Conservation (phyloP, 352 stramenopile genomes). For the Thalassiosira allenii region DNA sequence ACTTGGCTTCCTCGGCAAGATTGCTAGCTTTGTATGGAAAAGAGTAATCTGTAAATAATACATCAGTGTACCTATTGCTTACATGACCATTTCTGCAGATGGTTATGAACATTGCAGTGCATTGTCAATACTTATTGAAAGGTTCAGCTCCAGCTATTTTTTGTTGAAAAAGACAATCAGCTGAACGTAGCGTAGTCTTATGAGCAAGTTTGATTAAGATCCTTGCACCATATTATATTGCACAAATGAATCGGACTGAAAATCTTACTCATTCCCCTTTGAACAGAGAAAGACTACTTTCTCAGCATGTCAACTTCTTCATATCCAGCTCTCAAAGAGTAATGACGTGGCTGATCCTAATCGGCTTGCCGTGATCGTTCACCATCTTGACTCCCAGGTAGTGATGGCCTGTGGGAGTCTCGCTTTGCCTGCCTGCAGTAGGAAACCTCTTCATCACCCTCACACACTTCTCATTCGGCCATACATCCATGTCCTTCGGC, state of each 20-base stretch:
- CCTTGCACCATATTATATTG: too few relatives aligned
- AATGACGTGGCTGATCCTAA: slow-evolving; percentile 60
- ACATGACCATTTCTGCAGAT: too few relatives aligned
- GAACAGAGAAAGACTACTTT: neutral
- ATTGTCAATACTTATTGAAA: too few relatives aligned
- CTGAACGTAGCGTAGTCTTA: too few relatives aligned
- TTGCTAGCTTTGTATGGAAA: slow-evolving; percentile 55
- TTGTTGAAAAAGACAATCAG: too few relatives aligned
- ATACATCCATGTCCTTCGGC: slow-evolving; percentile 41
- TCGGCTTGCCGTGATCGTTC: slow-evolving; percentile 15
- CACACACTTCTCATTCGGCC: slow-evolving; percentile 56
- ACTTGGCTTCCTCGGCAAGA: slow-evolving; percentile 1
- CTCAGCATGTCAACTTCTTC: neutral
- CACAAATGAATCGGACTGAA: neutral
- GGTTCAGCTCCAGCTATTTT: too few relatives aligned
- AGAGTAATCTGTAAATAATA: neutral
- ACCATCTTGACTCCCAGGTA: slow-evolving; percentile 58
- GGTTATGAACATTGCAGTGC: too few relatives aligned
- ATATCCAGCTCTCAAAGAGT: slow-evolving; percentile 29
- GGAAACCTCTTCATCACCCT: slow-evolving; percentile 51
- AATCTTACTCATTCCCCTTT: neutral
- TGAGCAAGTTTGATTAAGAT: too few relatives aligned
- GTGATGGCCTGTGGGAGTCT: slow-evolving; percentile 57
- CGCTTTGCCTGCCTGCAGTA: slow-evolving; percentile 34
- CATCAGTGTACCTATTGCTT: too few relatives aligned